Evolutionary conservation across 495 filamentous ascomycete genomes (phyloP).

Genomic region (Oidiodendron maius): DNA sequence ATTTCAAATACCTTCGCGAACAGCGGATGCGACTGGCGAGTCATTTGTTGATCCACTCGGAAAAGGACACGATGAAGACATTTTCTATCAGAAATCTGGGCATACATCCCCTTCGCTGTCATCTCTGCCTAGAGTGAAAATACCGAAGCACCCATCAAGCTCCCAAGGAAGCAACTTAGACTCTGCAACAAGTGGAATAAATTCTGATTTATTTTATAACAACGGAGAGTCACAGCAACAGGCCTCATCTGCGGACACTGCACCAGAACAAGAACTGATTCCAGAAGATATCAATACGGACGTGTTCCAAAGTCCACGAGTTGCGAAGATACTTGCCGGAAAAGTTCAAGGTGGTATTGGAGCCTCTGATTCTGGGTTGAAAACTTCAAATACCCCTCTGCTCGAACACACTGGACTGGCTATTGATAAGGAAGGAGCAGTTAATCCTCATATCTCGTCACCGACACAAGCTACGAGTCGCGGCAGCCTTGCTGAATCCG

Average conservation of each 20-base stretch:
- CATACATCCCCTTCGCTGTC: constrained; percentile 42
- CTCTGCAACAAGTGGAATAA: constrained; percentile 41
- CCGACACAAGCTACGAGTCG: constrained; percentile 10
- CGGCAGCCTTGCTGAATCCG: not conserved
- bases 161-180: constrained; percentile 8
- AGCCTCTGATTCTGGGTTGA: constrained; percentile 5
- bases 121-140: constrained; percentile 50
- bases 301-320: constrained; percentile 54
- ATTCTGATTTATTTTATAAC: constrained; percentile 47
- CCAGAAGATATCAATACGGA: constrained; percentile 54
- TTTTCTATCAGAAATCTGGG: constrained; percentile 48
- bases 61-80: constrained; percentile 48
- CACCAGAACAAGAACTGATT: constrained; percentile 32
- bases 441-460: constrained; percentile 29
- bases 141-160: constrained; percentile 47
- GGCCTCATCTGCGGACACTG: constrained; percentile 7
- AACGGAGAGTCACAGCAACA: not conserved
- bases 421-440: constrained; percentile 32
- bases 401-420: constrained; percentile 24
- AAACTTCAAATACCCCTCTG: constrained; percentile 21
- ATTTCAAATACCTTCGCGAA: constrained; percentile 45
- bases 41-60: constrained; percentile 14
- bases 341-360: constrained; percentile 11
- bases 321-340: constrained; percentile 48
- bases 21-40: constrained; percentile 30